These are phyloP conservation scores for Cymbopogon flexuosus DNA, from an alignment of 202 grass and related monocot genomes.

Conservation along the genomic window DNA sequence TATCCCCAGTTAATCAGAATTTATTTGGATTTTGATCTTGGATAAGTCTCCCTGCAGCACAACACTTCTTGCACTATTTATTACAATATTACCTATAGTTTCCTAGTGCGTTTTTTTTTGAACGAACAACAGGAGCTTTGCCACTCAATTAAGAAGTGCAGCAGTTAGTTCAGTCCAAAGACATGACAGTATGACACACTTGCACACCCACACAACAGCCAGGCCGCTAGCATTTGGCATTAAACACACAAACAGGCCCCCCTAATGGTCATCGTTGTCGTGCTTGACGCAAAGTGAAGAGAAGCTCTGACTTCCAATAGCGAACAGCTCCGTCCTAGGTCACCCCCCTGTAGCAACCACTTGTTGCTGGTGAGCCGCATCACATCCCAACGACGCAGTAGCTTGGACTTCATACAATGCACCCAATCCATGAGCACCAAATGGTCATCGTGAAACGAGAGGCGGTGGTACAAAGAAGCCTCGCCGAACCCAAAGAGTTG, in stretches of 20 bases:
- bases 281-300: not conserved
- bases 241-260: not conserved
- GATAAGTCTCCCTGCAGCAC: constrained; percentile 12
- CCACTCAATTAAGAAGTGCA: not conserved
- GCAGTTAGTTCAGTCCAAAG: not conserved
- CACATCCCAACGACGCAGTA: not conserved
- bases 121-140: not conserved
- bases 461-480: not conserved
- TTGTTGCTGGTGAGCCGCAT: not conserved
- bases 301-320: not conserved
- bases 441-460: not conserved
- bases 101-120: not conserved
- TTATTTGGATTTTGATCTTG: constrained; percentile 11
- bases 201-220: not conserved
- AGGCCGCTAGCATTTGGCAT: not conserved
- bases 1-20: constrained; percentile 13
- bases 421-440: not conserved
- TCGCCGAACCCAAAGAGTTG: not conserved
- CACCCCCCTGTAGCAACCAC: not conserved
- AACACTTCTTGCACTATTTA: not conserved
- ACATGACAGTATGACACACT: not conserved
- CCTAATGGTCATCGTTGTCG: not conserved
- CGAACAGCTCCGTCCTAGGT: not conserved
- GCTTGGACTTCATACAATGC: not conserved
- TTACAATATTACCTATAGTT: constrained; percentile 8